phyloP scores from a whole-genome alignment of 2,329 filamentous ascomycete species.

The Tothia fuscella region DNA sequence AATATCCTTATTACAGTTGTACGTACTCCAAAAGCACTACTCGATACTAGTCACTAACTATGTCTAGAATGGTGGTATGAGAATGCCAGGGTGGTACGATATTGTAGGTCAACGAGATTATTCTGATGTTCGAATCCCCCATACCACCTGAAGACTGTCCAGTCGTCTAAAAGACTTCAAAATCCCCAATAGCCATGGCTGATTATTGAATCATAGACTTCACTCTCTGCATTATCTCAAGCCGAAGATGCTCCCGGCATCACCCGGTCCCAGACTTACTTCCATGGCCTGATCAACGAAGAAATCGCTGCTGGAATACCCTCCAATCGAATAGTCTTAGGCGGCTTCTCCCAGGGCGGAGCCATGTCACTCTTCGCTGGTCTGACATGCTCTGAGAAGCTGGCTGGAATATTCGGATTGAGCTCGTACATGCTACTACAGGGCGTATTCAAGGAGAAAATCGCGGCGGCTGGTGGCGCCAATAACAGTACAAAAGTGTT shows the following conservation, averaged over 20 bases:
- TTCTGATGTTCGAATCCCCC: slow-evolving; percentile 2
- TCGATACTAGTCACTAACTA: background rate
- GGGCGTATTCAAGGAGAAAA: slow-evolving; percentile 44
- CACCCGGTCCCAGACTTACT: slow-evolving; percentile 57
- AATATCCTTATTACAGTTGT: slow-evolving; percentile 75
- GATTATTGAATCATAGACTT: slow-evolving; percentile 3
- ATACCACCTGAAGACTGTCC: background rate
- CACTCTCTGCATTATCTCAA: slow-evolving; percentile 20
- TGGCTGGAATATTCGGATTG: slow-evolving; percentile 80
- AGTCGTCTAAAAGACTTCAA: too few relatives aligned
- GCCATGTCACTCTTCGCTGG: slow-evolving; percentile 76
- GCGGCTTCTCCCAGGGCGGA: slow-evolving; percentile 77
- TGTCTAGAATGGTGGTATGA: slow-evolving; percentile 56
- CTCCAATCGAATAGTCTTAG: slow-evolving; percentile 71
- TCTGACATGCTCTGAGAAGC: slow-evolving; percentile 57
- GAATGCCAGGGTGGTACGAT: slow-evolving; percentile 83
- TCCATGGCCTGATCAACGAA: slow-evolving; percentile 66
- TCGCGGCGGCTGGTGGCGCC: slow-evolving; percentile 30
- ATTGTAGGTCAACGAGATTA: slow-evolving; percentile 40
- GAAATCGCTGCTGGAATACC: slow-evolving; percentile 75
- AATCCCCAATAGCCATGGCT: slow-evolving; percentile 1
- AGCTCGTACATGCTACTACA: slow-evolving; percentile 70
- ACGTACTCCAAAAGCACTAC: slow-evolving; percentile 20
- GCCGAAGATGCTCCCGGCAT: slow-evolving; percentile 63
- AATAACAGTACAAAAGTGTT: slow-evolving; percentile 74